A percentile compares a stretch with the other conserved stretches of the same genome.
These are phyloP conservation scores for Lactarius deliciosus DNA, from an alignment of 768 basidiomycete species.

Conservation along the genomic window DNA sequence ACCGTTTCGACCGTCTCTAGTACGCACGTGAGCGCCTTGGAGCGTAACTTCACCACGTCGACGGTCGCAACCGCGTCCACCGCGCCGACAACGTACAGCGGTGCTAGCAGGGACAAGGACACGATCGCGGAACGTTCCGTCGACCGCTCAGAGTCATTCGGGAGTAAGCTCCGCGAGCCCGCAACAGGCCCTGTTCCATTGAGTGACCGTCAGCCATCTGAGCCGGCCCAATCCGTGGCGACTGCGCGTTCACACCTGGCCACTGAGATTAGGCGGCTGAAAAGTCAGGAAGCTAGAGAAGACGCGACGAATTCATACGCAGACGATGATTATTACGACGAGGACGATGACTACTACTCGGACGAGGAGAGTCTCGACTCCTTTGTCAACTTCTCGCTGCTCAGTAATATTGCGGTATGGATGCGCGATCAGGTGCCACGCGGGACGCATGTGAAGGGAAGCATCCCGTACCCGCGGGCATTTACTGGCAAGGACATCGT, in stretches of 20 bases:
- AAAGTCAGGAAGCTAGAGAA: constrained; percentile 37
- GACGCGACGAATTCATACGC: constrained; percentile 41
- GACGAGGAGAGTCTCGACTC: constrained; percentile 60
- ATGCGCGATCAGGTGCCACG: constrained; percentile 88
- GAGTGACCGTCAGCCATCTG: constrained; percentile 17
- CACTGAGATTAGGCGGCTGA: constrained; percentile 31
- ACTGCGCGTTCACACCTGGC: constrained; percentile 29
- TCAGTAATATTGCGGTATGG: constrained; percentile 87
- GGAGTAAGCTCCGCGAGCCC: constrained; percentile 8
- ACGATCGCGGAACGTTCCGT: constrained; percentile 11
- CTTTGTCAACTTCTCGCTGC: constrained; percentile 85
- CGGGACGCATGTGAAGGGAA: constrained; percentile 86
- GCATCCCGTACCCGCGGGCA: constrained; percentile 84
- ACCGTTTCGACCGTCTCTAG: constrained; percentile 26
- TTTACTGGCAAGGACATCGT: constrained; percentile 97
- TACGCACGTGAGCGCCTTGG: constrained; percentile 14
- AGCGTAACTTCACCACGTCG: constrained; percentile 27
- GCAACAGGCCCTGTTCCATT: neutral
- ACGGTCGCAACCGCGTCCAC: constrained; percentile 25
- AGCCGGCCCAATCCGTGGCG: constrained; percentile 19
- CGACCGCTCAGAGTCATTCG: constrained; percentile 16
- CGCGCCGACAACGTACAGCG: constrained; percentile 16
- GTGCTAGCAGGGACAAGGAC: constrained; percentile 9
- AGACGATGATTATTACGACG: constrained; percentile 43
- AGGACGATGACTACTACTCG: constrained; percentile 52